Conservation (phyloP, 192 early-diverging fungal species). For the Mortierella hygrophila region DNA sequence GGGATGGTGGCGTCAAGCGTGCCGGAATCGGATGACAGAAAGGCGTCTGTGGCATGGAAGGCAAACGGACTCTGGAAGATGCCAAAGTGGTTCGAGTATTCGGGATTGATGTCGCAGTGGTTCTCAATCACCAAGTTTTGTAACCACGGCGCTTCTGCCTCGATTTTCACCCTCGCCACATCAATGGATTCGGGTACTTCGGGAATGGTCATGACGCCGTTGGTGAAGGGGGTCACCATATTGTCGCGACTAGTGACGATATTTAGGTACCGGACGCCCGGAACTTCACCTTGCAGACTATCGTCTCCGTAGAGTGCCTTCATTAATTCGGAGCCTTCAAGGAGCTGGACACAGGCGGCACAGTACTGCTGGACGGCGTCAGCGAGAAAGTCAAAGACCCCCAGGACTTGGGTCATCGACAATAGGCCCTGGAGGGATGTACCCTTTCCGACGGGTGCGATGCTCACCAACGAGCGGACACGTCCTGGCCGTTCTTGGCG, state of each 20-base stretch:
- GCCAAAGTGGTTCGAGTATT: slow-evolving; percentile 15
- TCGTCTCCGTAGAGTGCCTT: neutral
- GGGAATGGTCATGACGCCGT: neutral
- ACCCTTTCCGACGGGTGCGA: slow-evolving; percentile 21
- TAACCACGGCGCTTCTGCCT: neutral
- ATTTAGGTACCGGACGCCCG: slow-evolving; percentile 20
- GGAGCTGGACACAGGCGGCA: slow-evolving; percentile 19
- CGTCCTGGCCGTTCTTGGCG: neutral
- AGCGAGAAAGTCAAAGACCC: neutral
- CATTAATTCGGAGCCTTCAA: slow-evolving; percentile 22
- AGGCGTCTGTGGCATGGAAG: slow-evolving; percentile 12
- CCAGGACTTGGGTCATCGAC: slow-evolving; percentile 6
- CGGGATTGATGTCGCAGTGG: neutral
- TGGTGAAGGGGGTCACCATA: slow-evolving; percentile 26
- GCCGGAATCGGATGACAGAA: neutral
- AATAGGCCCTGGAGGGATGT: slow-evolving; percentile 17
- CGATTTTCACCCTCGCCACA: neutral
- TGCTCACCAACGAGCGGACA: slow-evolving; percentile 15
- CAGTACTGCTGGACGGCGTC: neutral
- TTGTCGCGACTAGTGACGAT: slow-evolving; percentile 14
- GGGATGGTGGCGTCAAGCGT: neutral
- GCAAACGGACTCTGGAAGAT: slow-evolving; percentile 27
- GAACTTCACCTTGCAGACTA: neutral
- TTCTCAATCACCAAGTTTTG: slow-evolving; percentile 30
- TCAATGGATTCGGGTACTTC: neutral